phyloP scores from a whole-genome alignment of 139 green algal genomes.

The Chlorella vulgaris region DNA sequence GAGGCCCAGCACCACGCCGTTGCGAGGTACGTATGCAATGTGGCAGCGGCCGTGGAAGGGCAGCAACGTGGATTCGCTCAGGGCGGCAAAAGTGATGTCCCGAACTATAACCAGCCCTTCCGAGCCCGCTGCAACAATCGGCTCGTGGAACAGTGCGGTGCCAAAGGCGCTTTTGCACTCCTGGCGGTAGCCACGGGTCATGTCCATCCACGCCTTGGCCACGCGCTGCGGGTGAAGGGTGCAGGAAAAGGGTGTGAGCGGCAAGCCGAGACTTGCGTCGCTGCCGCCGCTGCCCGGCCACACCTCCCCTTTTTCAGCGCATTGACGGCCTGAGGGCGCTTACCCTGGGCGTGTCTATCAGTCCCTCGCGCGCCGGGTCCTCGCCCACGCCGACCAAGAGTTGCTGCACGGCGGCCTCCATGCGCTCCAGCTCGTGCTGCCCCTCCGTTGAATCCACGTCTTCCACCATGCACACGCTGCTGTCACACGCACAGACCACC shows the following conservation, averaged over 20 bases:
- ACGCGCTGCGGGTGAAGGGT: constrained; percentile 76
- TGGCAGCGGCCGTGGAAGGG: constrained; percentile 92
- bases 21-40: constrained; percentile 88
- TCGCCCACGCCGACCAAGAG: constrained; percentile 83
- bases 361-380: constrained; percentile 77
- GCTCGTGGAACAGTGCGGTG: constrained; percentile 83
- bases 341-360: constrained; percentile 90
- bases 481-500: too few species aligned
- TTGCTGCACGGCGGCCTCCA: constrained; percentile 57
- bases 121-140: constrained; percentile 42
- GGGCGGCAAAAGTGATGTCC: constrained; percentile 93
- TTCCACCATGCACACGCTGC: not conserved
- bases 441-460: not conserved
- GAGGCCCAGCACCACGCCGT: constrained; percentile 82
- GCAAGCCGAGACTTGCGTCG: too few species aligned
- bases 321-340: too few species aligned
- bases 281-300: too few species aligned
- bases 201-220: constrained; percentile 87
- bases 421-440: not conserved
- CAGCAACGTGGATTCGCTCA: constrained; percentile 76
- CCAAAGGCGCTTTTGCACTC: constrained; percentile 65
- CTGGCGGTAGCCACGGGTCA: constrained; percentile 68
- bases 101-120: constrained; percentile 83
- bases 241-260: not conserved
- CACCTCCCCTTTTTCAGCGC: too few species aligned